A percentile compares a stretch with the other conserved stretches of the same genome.
phyloP scores from a whole-genome alignment of 371 early-diverging fungal species.

The Vairimorpha ceranae region DNA sequence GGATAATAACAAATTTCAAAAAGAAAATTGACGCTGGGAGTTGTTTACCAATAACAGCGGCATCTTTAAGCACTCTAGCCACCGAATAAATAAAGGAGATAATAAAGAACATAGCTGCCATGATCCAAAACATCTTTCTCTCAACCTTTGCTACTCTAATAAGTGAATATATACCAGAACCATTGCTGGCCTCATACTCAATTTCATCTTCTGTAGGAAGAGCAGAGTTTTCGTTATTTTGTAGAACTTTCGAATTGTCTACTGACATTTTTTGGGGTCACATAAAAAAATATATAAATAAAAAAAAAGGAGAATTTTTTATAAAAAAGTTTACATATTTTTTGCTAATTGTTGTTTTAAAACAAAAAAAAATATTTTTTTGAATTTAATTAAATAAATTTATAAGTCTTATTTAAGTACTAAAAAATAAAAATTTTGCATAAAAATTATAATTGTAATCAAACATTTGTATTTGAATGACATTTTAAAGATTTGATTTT shows the following conservation, averaged over 20 bases:
- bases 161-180: not conserved
- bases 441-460: too few relatives aligned
- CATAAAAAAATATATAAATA: not conserved
- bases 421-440: too few relatives aligned
- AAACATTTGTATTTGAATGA: too few relatives aligned
- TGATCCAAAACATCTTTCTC: constrained; percentile 49
- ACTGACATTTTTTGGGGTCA: not conserved
- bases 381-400: too few relatives aligned
- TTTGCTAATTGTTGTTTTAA: too few relatives aligned
- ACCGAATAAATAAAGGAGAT: constrained; percentile 56
- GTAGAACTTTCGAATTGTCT: not conserved
- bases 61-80: constrained; percentile 58
- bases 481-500: too few relatives aligned
- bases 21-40: constrained; percentile 54
- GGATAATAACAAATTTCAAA: constrained; percentile 55
- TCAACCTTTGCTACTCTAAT: constrained; percentile 52
- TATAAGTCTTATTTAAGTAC: too few relatives aligned
- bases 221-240: not conserved
- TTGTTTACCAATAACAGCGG: constrained; percentile 50
- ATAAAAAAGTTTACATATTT: too few relatives aligned
- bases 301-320: not conserved
- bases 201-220: constrained; percentile 51
- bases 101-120: constrained; percentile 52
- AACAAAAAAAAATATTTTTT: too few relatives aligned
- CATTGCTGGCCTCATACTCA: constrained; percentile 28